A percentile compares a stretch with the other conserved stretches of the same genome.
Evolutionary conservation across 2,329 filamentous ascomycete species (phyloP).

Genomic region (Aspergillus transmontanensis): DNA sequence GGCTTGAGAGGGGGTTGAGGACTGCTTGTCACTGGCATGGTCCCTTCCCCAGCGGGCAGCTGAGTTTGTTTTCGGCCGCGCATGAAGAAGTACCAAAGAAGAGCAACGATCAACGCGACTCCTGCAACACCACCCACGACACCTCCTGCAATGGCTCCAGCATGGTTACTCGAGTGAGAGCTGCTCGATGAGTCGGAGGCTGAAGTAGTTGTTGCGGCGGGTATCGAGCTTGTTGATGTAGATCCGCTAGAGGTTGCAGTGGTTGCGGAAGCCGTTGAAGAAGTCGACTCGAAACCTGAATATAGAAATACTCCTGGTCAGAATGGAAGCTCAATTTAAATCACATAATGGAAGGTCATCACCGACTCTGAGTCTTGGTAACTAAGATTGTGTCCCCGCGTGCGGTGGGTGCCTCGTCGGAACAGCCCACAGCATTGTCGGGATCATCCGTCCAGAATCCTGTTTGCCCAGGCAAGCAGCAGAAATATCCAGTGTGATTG

Average conservation of each 20-base stretch:
- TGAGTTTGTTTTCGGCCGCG: slow-evolving; percentile 9
- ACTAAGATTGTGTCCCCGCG: slow-evolving; percentile 3
- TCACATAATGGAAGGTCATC: background rate
- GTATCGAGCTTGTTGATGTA: background rate
- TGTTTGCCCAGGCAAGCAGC: slow-evolving; percentile 19
- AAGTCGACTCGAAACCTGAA: background rate
- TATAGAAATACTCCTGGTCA: background rate
- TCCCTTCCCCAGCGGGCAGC: background rate
- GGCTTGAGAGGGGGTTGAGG: background rate
- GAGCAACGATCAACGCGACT: slow-evolving; percentile 12
- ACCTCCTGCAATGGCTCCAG: slow-evolving; percentile 17
- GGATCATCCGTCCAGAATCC: slow-evolving; percentile 14
- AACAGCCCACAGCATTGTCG: slow-evolving; percentile 17
- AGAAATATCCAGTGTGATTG: slow-evolving; percentile 26
- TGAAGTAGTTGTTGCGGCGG: background rate
- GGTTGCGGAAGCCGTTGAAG: background rate
- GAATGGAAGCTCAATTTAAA: background rate
- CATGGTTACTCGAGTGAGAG: slow-evolving; percentile 2
- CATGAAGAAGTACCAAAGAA: slow-evolving; percentile 20
- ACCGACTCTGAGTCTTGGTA: background rate
- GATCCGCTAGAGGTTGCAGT: background rate
- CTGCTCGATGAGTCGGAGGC: background rate
- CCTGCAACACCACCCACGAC: slow-evolving; percentile 23
- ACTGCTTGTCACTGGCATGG: background rate
- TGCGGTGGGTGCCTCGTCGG: slow-evolving; percentile 11